These are phyloP conservation scores for Sungouiella blattae DNA, from an alignment of 805 yeast species.

Conservation along the genomic window DNA sequence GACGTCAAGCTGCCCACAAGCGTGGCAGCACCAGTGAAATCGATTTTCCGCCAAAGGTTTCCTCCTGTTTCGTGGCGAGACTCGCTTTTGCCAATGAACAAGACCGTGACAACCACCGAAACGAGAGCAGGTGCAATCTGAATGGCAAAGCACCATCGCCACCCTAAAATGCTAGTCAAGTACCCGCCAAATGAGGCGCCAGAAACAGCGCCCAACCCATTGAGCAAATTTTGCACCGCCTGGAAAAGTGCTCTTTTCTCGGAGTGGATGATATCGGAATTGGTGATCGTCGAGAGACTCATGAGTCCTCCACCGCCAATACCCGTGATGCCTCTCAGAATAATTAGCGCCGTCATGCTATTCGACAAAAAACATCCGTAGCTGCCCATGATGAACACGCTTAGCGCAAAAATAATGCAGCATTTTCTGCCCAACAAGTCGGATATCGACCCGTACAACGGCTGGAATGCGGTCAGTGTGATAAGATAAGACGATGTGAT, in stretches of 20 bases:
- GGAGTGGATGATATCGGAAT: conserved; percentile 35
- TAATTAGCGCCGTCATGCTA: conserved; percentile 23
- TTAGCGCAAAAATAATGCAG: conserved; percentile 33
- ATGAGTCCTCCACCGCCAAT: conserved; percentile 42
- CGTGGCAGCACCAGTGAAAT: conserved; percentile 29
- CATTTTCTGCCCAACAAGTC: conserved; percentile 35
- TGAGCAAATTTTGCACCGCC: conserved; percentile 35
- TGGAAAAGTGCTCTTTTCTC: conserved; percentile 38
- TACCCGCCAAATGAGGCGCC: conserved; percentile 69
- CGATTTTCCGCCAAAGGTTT: conserved; percentile 22
- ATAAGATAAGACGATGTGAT: conserved; percentile 40
- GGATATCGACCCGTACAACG: conserved; percentile 38
- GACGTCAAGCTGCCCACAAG: conserved; percentile 29
- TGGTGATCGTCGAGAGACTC: conserved; percentile 35
- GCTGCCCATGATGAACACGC: conserved; percentile 32
- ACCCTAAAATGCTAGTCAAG: conserved; percentile 50
- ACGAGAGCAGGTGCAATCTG: conserved; percentile 51
- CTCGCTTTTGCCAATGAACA: not conserved
- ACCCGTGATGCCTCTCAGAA: conserved; percentile 37
- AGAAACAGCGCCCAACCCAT: conserved; percentile 49
- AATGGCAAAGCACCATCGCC: conserved; percentile 60
- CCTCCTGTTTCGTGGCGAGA: not conserved
- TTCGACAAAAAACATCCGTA: conserved; percentile 31
- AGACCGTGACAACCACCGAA: conserved; percentile 27
- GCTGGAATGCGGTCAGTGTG: conserved; percentile 41